These are phyloP conservation scores for Botrytis fabae DNA, from an alignment of 2,329 filamentous ascomycete genomes.

Conservation along the genomic window DNA sequence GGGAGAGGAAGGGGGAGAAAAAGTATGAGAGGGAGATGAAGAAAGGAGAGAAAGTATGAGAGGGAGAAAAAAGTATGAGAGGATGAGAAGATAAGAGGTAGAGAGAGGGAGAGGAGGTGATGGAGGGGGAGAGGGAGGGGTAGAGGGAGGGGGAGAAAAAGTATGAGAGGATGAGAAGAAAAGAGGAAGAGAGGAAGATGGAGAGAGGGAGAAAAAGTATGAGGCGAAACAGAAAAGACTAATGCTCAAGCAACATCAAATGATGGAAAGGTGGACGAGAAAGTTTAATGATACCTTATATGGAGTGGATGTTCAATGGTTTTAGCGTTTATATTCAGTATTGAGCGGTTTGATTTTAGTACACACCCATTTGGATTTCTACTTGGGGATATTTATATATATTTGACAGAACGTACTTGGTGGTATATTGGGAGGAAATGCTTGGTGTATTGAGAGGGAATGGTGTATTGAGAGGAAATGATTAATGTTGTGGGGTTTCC, in stretches of 20 bases:
- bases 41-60: constrained; percentile 34
- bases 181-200: too few relatives aligned
- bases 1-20: constrained; percentile 1
- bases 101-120: too few relatives aligned
- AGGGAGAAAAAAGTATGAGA: constrained; percentile 7
- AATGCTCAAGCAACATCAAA: constrained; percentile 9
- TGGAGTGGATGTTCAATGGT: not conserved
- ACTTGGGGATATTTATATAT: not conserved
- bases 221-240: constrained; percentile 13
- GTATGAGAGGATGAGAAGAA: not conserved
- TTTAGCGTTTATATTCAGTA: not conserved
- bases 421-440: not conserved
- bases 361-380: not conserved
- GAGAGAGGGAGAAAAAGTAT: constrained; percentile 29
- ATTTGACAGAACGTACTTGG: not conserved
- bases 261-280: constrained; percentile 16
- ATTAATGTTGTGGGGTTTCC: not conserved
- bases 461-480: not conserved
- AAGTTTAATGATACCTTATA: not conserved
- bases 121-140: too few relatives aligned
- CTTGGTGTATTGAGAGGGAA: not conserved
- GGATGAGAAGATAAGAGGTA: too few relatives aligned
- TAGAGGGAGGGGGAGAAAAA: constrained; percentile 27
- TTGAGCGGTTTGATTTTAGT: not conserved
- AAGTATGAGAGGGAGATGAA: not conserved